Evolutionary conservation across 169 alveolate genomes (phyloP).

Genomic region (Perkinsus olseni): DNA sequence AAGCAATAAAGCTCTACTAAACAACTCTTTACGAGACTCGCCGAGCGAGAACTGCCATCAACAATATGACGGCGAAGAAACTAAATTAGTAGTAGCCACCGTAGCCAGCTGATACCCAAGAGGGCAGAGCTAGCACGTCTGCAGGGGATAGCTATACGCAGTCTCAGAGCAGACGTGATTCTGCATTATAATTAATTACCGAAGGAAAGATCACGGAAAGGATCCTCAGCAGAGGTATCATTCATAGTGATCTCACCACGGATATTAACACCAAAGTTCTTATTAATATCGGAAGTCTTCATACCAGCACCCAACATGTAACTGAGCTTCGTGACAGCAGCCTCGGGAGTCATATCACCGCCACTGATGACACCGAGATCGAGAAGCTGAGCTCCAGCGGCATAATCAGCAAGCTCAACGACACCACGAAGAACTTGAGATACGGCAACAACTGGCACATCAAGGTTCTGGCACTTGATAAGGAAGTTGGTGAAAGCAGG

Average conservation of each 20-base stretch:
- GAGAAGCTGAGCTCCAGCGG: background rate
- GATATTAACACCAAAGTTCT: background rate
- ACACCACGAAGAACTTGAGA: background rate
- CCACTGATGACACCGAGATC: background rate
- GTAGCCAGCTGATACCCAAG: background rate
- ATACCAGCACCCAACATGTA: conserved; percentile 2
- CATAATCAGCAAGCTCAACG: background rate
- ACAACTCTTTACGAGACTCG: background rate
- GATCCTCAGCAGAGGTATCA: background rate
- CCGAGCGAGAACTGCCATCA: background rate
- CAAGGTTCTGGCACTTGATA: background rate
- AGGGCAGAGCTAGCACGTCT: background rate
- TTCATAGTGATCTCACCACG: background rate
- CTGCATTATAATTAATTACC: background rate
- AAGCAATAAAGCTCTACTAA: background rate
- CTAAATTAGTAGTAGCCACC: background rate
- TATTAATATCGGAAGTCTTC: background rate
- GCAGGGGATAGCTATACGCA: background rate
- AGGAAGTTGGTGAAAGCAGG: background rate
- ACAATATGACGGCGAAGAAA: background rate
- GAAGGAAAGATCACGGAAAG: background rate
- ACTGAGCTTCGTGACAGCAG: conserved; percentile 5
- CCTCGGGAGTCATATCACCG: conserved; percentile 11
- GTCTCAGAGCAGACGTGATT: background rate
- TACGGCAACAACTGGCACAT: background rate